Evolutionary conservation across 495 filamentous ascomycete genomes (phyloP).

Genomic region (Lasiosphaeris hirsuta): DNA sequence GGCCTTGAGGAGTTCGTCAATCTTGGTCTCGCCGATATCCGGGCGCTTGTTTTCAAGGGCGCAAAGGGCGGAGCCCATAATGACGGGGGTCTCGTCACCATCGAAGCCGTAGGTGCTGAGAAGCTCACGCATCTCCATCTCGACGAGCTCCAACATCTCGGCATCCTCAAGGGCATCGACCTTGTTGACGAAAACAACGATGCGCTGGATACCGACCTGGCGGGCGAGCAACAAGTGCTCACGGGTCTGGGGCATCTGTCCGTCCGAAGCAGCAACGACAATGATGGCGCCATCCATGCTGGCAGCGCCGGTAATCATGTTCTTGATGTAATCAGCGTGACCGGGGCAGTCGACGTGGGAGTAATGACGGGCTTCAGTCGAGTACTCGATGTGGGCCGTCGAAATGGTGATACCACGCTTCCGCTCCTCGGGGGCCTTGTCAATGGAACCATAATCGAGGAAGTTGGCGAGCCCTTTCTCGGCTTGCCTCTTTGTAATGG

Average conservation of each 20-base stretch:
- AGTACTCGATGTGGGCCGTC: conserved; percentile 96
- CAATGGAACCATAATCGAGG: conserved; percentile 95
- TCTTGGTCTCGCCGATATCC: conserved; percentile 80
- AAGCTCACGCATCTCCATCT: conserved; percentile 99
- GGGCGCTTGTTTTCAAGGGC: conserved; percentile 83
- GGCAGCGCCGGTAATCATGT: conserved; percentile 98
- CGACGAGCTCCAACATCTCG: conserved; percentile 99
- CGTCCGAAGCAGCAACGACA: conserved; percentile 96
- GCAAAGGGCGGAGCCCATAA: conserved; percentile 94
- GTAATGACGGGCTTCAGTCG: conserved; percentile 88
- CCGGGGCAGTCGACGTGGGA: conserved; percentile 99
- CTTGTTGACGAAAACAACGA: conserved; percentile 99
- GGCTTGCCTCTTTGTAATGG: conserved; percentile 95
- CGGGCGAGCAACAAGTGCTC: conserved; percentile 97
- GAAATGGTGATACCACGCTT: conserved; percentile 99
- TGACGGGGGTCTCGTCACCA: conserved; percentile 93
- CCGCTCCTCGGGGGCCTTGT: conserved; percentile 98
- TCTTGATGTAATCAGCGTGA: conserved; percentile 99
- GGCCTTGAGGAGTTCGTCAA: conserved; percentile 82
- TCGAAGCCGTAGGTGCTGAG: conserved; percentile 91
- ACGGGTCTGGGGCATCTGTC: conserved; percentile 99
- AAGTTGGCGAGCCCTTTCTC: conserved; percentile 90
- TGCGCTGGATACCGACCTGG: conserved; percentile 94
- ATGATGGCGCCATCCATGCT: conserved; percentile 98
- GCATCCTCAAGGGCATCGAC: conserved; percentile 93